Conservation (phyloP, 2,329 filamentous ascomycete species). For the Teratosphaeriaceae sp. region DNA sequence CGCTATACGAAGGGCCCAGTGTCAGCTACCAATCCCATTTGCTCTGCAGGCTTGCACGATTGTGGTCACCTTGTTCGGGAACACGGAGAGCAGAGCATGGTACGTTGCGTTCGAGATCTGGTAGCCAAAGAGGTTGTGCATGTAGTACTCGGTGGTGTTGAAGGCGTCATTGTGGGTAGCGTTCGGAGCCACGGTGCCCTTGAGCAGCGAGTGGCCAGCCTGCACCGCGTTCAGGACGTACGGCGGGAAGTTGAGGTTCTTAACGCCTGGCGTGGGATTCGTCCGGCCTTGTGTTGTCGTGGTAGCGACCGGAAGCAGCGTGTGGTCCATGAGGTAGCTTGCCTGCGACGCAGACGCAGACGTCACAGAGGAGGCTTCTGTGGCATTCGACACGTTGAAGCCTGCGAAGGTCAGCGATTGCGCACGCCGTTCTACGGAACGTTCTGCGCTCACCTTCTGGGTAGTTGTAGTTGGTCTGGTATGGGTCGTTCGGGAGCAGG, state of each 20-base stretch:
- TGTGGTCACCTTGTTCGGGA: constrained; percentile 19
- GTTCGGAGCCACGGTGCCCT: constrained; percentile 8
- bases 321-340: constrained; percentile 17
- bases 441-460: constrained; percentile 43
- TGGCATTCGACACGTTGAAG: constrained; percentile 62
- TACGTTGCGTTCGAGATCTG: constrained; percentile 22
- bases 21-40: no score
- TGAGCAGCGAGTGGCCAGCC: constrained; percentile 16
- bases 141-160: constrained; percentile 40
- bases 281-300: constrained; percentile 15
- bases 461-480: constrained; percentile 50
- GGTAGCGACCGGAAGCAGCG: constrained; percentile 10
- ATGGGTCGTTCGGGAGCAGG: constrained; percentile 56
- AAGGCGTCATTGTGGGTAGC: constrained; percentile 3
- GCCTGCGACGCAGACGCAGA: constrained; percentile 48
- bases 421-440: not conserved
- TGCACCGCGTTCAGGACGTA: constrained; percentile 26
- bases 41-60: no score
- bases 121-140: constrained; percentile 23
- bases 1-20: no score
- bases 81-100: constrained; percentile 17
- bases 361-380: constrained; percentile 57
- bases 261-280: constrained; percentile 19
- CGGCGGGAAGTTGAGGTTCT: constrained; percentile 26
- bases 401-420: constrained; percentile 40